Conservation (phyloP, 2,329 filamentous ascomycete genomes). For the Nigrospora osmanthi region DNA sequence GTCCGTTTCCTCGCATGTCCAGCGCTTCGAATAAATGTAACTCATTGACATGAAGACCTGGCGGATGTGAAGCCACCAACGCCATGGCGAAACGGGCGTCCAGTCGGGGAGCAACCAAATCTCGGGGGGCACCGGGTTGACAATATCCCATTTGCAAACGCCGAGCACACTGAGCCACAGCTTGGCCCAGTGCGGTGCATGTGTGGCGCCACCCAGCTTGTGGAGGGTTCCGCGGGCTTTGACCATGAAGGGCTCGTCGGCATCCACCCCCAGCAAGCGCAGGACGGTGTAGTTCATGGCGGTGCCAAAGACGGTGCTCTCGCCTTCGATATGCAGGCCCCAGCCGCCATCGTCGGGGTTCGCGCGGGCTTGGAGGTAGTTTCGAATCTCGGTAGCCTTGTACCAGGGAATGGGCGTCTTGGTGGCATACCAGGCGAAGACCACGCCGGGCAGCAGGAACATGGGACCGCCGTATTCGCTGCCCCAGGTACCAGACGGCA, state of each 20-base stretch:
- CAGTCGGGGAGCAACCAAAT: slow-evolving; percentile 89
- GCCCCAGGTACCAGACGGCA: slow-evolving; percentile 86
- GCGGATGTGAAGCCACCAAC: slow-evolving; percentile 99
- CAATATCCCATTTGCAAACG: slow-evolving; percentile 80
- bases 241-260: slow-evolving; percentile 77
- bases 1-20: slow-evolving; percentile 68
- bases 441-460: slow-evolving; percentile 83
- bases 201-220: slow-evolving; percentile 74
- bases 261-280: slow-evolving; percentile 72
- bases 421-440: slow-evolving; percentile 83
- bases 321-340: slow-evolving; percentile 91
- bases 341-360: slow-evolving; percentile 88
- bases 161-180: slow-evolving; percentile 87
- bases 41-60: slow-evolving; percentile 92
- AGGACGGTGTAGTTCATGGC: slow-evolving; percentile 78
- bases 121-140: slow-evolving; percentile 91
- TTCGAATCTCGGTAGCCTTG: slow-evolving; percentile 80
- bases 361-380: slow-evolving; percentile 82
- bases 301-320: slow-evolving; percentile 87
- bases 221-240: slow-evolving; percentile 79
- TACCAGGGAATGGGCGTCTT: slow-evolving; percentile 76
- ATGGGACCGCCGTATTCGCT: slow-evolving; percentile 97
- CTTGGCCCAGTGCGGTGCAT: slow-evolving; percentile 92
- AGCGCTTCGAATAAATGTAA: slow-evolving; percentile 78
- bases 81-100: slow-evolving; percentile 82